Evolutionary conservation across 1,139 yeast genomes (phyloP).

Genomic region (Casaregolazyma suthepensis): DNA sequence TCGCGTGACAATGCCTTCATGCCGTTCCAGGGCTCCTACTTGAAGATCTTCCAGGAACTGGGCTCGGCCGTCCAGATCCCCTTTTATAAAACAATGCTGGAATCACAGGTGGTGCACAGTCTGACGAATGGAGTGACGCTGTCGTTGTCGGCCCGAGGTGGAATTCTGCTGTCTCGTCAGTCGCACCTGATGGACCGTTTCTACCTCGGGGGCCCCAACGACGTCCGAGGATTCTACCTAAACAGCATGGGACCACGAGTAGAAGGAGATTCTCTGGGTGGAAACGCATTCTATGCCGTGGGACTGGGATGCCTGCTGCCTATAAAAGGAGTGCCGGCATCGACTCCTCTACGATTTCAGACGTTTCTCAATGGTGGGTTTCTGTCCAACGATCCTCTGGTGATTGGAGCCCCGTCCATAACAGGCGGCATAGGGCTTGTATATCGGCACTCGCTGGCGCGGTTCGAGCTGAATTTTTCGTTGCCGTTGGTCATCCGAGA

Average conservation of each 20-base stretch:
- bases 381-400: slow-evolving; percentile 27
- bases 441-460: slow-evolving; percentile 79
- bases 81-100: slow-evolving; percentile 31
- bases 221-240: slow-evolving; percentile 66
- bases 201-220: slow-evolving; percentile 77
- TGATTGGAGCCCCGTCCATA: slow-evolving; percentile 21
- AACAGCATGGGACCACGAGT: slow-evolving; percentile 86
- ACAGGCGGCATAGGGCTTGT: slow-evolving; percentile 53
- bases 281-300: slow-evolving; percentile 64
- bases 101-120: slow-evolving; percentile 25
- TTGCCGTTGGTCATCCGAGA: slow-evolving; percentile 64
- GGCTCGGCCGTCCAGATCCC: slow-evolving; percentile 26
- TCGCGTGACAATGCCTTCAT: slow-evolving; percentile 31
- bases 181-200: slow-evolving; percentile 41
- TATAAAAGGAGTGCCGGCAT: slow-evolving; percentile 47
- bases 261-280: slow-evolving; percentile 56
- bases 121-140: slow-evolving; percentile 9
- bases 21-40: slow-evolving; percentile 46
- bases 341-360: slow-evolving; percentile 65
- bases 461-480: slow-evolving; percentile 83
- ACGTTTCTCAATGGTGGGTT: slow-evolving; percentile 68
- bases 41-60: slow-evolving; percentile 55
- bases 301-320: slow-evolving; percentile 63
- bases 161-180: slow-evolving; percentile 46
- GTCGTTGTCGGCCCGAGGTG: slow-evolving; percentile 40